Evolutionary conservation across 495 filamentous ascomycete genomes (phyloP).

Genomic region (Daldinia grandis): DNA sequence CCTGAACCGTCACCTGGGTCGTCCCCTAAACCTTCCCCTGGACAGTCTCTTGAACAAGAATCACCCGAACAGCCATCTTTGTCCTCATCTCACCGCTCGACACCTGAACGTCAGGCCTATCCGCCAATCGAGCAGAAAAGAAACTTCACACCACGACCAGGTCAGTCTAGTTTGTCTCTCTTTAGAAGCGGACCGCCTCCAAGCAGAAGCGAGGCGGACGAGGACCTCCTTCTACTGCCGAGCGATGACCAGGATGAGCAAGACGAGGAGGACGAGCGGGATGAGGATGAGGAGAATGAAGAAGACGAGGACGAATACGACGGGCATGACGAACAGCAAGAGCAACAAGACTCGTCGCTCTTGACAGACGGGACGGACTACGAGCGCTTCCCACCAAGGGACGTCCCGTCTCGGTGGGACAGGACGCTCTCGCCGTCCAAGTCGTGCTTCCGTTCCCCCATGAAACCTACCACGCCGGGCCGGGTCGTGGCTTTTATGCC

Average conservation of each 20-base stretch:
- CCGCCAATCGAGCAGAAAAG: conserved; percentile 56
- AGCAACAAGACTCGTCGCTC: conserved; percentile 38
- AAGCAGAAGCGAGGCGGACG: neutral
- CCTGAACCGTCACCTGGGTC: neutral
- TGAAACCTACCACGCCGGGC: conserved; percentile 59
- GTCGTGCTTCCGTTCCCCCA: conserved; percentile 60
- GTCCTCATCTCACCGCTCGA: conserved; percentile 35
- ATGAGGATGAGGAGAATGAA: neutral
- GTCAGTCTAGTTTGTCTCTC: conserved; percentile 46
- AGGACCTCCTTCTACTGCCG: conserved; percentile 27
- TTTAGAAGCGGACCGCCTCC: conserved; percentile 42
- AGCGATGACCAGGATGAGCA: conserved; percentile 31
- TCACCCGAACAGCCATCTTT: neutral
- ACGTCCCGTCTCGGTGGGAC: conserved; percentile 46
- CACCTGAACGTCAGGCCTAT: conserved; percentile 42
- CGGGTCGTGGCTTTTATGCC: conserved; percentile 58
- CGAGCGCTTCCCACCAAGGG: conserved; percentile 44
- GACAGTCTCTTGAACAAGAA: neutral
- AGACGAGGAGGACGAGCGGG: neutral
- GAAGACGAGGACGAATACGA: neutral
- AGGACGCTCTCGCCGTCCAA: conserved; percentile 58
- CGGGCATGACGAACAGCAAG: neutral
- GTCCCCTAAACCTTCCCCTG: neutral
- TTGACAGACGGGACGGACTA: conserved; percentile 46
- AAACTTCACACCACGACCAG: conserved; percentile 59